These are phyloP conservation scores for Agaricus subrufescens DNA, from an alignment of 768 basidiomycete genomes.

Conservation along the genomic window DNA sequence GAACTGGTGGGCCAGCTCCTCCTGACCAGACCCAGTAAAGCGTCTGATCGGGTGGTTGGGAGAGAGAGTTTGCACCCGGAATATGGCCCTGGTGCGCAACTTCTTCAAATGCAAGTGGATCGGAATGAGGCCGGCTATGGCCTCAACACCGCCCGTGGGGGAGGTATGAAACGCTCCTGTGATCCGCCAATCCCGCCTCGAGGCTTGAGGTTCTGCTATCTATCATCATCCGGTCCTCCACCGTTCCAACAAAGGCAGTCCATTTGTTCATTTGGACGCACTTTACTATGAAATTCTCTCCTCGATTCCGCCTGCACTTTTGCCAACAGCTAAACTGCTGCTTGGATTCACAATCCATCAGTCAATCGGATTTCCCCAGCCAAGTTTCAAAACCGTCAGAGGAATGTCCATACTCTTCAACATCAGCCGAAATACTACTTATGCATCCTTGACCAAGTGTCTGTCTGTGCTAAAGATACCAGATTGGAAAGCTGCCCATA, in stretches of 20 bases:
- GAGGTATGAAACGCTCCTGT: too few relatives aligned
- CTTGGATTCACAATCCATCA: background rate
- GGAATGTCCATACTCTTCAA: background rate
- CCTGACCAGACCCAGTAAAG: too few relatives aligned
- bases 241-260: background rate
- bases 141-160: too few relatives aligned
- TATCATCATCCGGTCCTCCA: background rate
- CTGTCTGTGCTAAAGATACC: background rate
- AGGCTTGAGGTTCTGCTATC: background rate
- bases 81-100: too few relatives aligned
- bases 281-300: background rate
- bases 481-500: background rate
- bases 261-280: background rate
- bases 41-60: too few relatives aligned
- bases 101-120: too few relatives aligned
- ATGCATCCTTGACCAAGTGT: background rate
- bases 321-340: background rate
- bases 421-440: background rate
- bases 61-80: too few relatives aligned
- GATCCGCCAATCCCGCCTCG: background rate
- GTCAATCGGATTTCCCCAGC: background rate
- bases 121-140: too few relatives aligned
- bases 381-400: background rate
- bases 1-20: too few relatives aligned
- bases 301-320: background rate